Evolutionary conservation across 768 basidiomycete species (phyloP).

Genomic region (Tricholoma terreum): DNA sequence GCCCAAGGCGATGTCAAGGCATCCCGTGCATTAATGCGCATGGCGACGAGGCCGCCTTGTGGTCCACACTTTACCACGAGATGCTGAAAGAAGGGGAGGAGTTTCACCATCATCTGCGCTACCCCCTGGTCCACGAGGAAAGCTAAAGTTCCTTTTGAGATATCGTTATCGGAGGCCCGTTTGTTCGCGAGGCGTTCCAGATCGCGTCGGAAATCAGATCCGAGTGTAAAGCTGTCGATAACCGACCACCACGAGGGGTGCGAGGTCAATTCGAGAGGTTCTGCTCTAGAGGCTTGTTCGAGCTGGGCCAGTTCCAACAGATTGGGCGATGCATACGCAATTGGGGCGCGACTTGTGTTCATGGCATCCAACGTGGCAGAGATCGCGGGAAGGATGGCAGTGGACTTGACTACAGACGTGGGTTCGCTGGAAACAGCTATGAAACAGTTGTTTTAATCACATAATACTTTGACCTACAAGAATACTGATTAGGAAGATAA

Average conservation of each 20-base stretch:
- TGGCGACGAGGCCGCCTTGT: slow-evolving; percentile 59
- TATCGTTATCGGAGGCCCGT: slow-evolving; percentile 38
- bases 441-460: neutral
- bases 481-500: slow-evolving; percentile 47
- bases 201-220: slow-evolving; percentile 61
- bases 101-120: slow-evolving; percentile 74
- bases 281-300: slow-evolving; percentile 46
- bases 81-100: slow-evolving; percentile 83
- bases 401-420: slow-evolving; percentile 83
- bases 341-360: slow-evolving; percentile 33
- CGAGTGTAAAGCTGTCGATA: slow-evolving; percentile 65
- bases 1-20: slow-evolving; percentile 49
- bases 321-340: slow-evolving; percentile 85
- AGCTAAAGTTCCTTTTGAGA: slow-evolving; percentile 43
- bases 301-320: slow-evolving; percentile 68
- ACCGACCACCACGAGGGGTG: slow-evolving; percentile 61
- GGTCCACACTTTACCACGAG: slow-evolving; percentile 85
- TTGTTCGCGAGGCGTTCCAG: slow-evolving; percentile 57
- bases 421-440: slow-evolving; percentile 65
- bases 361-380: slow-evolving; percentile 30
- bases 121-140: slow-evolving; percentile 71
- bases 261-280: slow-evolving; percentile 47
- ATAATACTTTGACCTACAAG: slow-evolving; percentile 49
- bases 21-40: slow-evolving; percentile 43
- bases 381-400: slow-evolving; percentile 64